Conservation (phyloP, 768 basidiomycete species). For the Auricularia sp. region DNA sequence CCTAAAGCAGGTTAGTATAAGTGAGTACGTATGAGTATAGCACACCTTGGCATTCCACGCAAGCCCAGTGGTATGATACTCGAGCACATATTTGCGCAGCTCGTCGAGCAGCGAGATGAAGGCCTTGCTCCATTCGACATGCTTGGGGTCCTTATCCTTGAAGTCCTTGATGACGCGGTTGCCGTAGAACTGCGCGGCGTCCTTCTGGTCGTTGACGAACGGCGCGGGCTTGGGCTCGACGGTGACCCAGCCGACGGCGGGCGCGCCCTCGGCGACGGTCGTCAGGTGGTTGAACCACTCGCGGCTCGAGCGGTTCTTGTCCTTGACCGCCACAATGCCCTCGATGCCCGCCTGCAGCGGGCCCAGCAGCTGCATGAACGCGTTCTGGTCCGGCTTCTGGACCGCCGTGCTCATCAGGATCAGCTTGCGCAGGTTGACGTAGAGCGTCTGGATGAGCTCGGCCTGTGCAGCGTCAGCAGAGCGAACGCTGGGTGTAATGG, state of each 20-base stretch:
- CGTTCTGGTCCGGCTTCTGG: conserved; percentile 64
- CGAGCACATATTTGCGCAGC: conserved; percentile 70
- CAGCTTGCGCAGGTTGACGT: conserved; percentile 56
- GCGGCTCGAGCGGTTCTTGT: conserved; percentile 65
- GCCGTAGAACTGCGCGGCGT: conserved; percentile 78
- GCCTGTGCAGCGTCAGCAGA: conserved; percentile 36
- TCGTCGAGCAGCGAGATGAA: conserved; percentile 66
- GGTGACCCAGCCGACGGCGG: conserved; percentile 81
- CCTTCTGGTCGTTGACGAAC: conserved; percentile 73
- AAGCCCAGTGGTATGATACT: conserved; percentile 79
- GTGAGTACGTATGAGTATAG: conserved; percentile 4
- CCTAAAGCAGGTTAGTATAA: conserved; percentile 27
- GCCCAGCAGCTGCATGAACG: conserved; percentile 46
- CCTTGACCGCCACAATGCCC: conserved; percentile 71
- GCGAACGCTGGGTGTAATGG: background rate
- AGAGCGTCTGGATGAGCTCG: conserved; percentile 54
- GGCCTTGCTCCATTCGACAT: conserved; percentile 78
- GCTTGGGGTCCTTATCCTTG: conserved; percentile 87
- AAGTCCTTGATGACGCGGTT: conserved; percentile 86
- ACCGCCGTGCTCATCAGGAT: conserved; percentile 60
- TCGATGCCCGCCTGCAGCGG: conserved; percentile 67
- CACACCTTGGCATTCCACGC: conserved; percentile 77
- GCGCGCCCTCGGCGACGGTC: conserved; percentile 71
- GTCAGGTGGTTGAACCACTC: conserved; percentile 79
- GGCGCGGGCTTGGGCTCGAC: conserved; percentile 72